Base-by-base conservation (phyloP, 1,139 yeast species). In the Geotrichum aggregatum region DNA sequence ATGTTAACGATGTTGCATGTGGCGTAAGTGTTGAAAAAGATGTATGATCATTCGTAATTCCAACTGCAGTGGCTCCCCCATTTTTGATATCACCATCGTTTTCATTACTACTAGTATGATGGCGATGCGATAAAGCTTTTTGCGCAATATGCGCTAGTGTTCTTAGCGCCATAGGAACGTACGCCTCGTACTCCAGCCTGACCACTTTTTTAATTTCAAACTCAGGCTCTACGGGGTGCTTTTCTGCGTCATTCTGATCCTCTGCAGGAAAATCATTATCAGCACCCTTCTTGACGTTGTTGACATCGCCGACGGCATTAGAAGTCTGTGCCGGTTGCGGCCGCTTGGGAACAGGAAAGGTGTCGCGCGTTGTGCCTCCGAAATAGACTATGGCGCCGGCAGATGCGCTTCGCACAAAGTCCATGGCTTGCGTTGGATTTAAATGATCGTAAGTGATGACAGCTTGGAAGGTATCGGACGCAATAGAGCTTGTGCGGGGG, bases 321-420 rank as follows among this genome's bases (percentile, higher is more conserved):
- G n/a, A n/a, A n/a, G n/a, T n/a, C n/a, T n/a, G n/a, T n/a, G n/a
- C n/a, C n/a, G n/a, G 28, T 24, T 24, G 28, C 8, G 28, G 28
- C 28, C 28, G 28, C 16, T 34, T 39, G 10, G 28, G 30, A 2
- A 43, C 39, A 4, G 46, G 72, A 59, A 75, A 71, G 22, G 63
- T 62, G 60, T 74, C 72, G 50, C 80, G 63, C 8, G 80, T 76
- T 6, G 73, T 74, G 1, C 80, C 80, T 4, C 74, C 76, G 63
- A 76, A 76, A 45, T 68, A 66, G 7, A 76, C 72, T 2, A 74
- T 68, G 0, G 79, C 80, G 1, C 80, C 80, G 0, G 78, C 76
- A 13, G 61, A 56, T 3, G 67, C 66, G 39, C 60, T 52, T 38
- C 64, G 61, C 31, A 66, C 71, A 55, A 65, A 65, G 16, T 60